These are phyloP conservation scores for Cyclotella choctawhatcheeana DNA, from an alignment of 108 stramenopile genomes.

Conservation along the genomic window DNA sequence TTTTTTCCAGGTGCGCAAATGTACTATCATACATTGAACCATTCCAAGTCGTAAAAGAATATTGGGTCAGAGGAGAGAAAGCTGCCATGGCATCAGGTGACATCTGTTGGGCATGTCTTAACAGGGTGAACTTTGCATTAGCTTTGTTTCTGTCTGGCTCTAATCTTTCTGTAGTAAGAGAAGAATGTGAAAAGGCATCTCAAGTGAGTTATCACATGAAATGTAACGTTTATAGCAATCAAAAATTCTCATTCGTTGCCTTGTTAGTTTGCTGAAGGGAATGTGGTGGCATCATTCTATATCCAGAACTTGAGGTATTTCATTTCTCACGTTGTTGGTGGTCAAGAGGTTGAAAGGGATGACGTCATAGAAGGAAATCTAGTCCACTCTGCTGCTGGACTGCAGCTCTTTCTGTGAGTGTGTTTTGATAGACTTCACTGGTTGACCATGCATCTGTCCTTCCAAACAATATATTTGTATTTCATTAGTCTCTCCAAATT, in stretches of 20 bases:
- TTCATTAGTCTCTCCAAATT: too few relatives aligned
- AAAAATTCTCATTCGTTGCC: background rate
- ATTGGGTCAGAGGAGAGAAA: background rate
- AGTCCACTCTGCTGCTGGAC: too few relatives aligned
- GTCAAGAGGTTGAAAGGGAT: too few relatives aligned
- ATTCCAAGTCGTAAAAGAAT: conserved; percentile 10
- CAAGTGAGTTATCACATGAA: background rate
- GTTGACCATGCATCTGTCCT: too few relatives aligned
- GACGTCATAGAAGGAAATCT: too few relatives aligned
- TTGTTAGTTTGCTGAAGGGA: background rate
- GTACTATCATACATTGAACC: conserved; percentile 22
- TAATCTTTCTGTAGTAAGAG: background rate
- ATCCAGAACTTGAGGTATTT: too few relatives aligned
- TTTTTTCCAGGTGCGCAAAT: too few relatives aligned
- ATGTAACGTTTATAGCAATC: background rate
- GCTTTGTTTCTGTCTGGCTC: background rate
- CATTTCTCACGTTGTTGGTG: too few relatives aligned
- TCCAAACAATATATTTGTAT: too few relatives aligned
- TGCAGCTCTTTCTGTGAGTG: too few relatives aligned
- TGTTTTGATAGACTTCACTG: too few relatives aligned
- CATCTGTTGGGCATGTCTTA: conserved; percentile 1
- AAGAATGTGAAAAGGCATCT: background rate
- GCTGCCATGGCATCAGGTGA: conserved; percentile 18
- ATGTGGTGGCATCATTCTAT: too few relatives aligned
- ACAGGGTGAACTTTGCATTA: background rate